Evolutionary conservation across 1,139 yeast species (phyloP).

Genomic region (Debaryomyces fabryi): DNA sequence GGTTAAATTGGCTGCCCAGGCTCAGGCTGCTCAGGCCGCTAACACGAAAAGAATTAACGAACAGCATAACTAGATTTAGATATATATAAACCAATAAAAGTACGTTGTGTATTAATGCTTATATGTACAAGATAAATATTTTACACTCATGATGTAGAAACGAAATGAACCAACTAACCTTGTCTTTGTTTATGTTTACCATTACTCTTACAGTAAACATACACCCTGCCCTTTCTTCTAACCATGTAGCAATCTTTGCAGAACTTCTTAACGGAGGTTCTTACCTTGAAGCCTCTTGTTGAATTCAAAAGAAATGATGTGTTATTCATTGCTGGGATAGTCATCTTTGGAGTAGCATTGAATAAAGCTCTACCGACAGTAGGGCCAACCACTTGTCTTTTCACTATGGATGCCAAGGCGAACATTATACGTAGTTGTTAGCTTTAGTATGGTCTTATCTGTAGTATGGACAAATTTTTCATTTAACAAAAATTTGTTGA

Average conservation of each 20-base stretch:
- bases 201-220: constrained; percentile 88
- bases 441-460: neutral
- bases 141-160: neutral
- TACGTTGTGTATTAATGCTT: constrained; percentile 7
- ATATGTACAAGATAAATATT: constrained; percentile 6
- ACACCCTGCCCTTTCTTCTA: constrained; percentile 91
- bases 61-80: constrained; percentile 4
- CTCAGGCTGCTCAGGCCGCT: constrained; percentile 22
- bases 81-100: constrained; percentile 6
- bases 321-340: neutral
- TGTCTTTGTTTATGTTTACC: constrained; percentile 97
- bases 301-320: constrained; percentile 7
- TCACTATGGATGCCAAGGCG: constrained; percentile 21
- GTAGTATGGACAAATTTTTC: constrained; percentile 4
- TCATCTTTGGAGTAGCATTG: constrained; percentile 21
- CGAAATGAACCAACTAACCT: constrained; percentile 49
- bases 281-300: constrained; percentile 41
- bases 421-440: constrained; percentile 16
- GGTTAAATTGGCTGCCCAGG: constrained; percentile 34
- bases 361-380: constrained; percentile 18
- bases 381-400: constrained; percentile 18
- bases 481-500: neutral
- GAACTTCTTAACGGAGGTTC: constrained; percentile 86
- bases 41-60: constrained; percentile 6
- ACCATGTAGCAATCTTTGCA: constrained; percentile 92